Base-by-base conservation (phyloP, 2,329 filamentous ascomycete genomes). In the Annulohypoxylon truncatum region DNA sequence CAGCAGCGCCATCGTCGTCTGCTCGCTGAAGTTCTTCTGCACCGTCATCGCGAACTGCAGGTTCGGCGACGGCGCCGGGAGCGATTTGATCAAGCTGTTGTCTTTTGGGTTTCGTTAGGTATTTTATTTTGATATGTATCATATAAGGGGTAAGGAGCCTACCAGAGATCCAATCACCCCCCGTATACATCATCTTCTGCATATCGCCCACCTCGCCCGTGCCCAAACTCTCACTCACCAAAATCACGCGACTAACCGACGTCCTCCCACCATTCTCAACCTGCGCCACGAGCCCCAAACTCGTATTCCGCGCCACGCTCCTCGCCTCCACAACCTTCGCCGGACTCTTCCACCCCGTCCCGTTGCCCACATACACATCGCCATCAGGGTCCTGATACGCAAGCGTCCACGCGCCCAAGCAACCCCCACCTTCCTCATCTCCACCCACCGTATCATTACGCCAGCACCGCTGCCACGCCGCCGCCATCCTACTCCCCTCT, bases 381-480 rank as follows among this genome's bases (percentile, higher is more conserved):
- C 70, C 65, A 1, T 28, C 18, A 9, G 57, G 61, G 0, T 44
- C 48, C 58, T 72, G 70, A n/a, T 66, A 71, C 5, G 64, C 67
- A 6, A 71, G 4, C 9, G 55, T 22, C 66, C 66, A 72, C n/a
- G 47, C 15, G 1, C 66, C 68, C 12, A 31, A 31, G 24, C 64
- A 59, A 8, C 22, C n/a, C n/a, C n/a, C n/a, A n/a, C n/a, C n/a
- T n/a, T n/a, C n/a, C n/a, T n/a, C n/a, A n/a, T n/a, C n/a, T n/a
- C n/a, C n/a, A n/a, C n/a, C n/a, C n/a, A n/a, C n/a, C n/a, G n/a
- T 8, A 8, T 18, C 35, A n/a, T 4, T 13, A 3, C 9, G 13
- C 56, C 40, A 40, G 61, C 68, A 66, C 12, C 64, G 58, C 28
- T 69, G 63, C 68, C 68, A 71, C 18, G 51, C 33, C 3, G 65